phyloP scores from a whole-genome alignment of 352 stramenopile genomes.

The Phytophthora nicotianae region DNA sequence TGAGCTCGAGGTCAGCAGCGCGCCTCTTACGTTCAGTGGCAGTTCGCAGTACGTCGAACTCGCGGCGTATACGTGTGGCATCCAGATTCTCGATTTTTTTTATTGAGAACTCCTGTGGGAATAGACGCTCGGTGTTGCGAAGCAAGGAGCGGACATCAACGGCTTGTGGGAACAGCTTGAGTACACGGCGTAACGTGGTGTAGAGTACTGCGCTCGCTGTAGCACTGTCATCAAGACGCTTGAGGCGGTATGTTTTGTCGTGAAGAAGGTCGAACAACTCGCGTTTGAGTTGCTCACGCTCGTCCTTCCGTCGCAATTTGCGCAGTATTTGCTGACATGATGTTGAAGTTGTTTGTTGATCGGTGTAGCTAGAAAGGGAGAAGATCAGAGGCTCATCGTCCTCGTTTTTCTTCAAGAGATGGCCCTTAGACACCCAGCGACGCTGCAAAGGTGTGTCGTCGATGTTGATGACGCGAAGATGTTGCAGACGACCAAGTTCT shows the following conservation, averaged over 20 bases:
- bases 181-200: slow-evolving; percentile 50
- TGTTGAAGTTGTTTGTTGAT: slow-evolving; percentile 20
- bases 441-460: slow-evolving; percentile 66
- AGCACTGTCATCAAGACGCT: slow-evolving; percentile 37
- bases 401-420: slow-evolving; percentile 39
- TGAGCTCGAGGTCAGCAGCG: slow-evolving; percentile 87
- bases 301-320: slow-evolving; percentile 68
- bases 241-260: slow-evolving; percentile 63
- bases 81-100: slow-evolving; percentile 39
- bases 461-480: slow-evolving; percentile 78
- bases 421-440: slow-evolving; percentile 60
- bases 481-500: slow-evolving; percentile 66
- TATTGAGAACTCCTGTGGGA: slow-evolving; percentile 59
- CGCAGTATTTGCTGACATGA: slow-evolving; percentile 56
- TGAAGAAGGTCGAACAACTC: slow-evolving; percentile 63
- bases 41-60: slow-evolving; percentile 49
- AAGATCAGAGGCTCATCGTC: slow-evolving; percentile 17
- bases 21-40: slow-evolving; percentile 81
- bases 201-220: slow-evolving; percentile 33
- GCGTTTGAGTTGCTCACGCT: slow-evolving; percentile 61
- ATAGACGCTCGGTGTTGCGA: slow-evolving; percentile 81
- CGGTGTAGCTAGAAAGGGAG: slow-evolving; percentile 8
- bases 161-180: slow-evolving; percentile 64
- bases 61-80: slow-evolving; percentile 23
- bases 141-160: slow-evolving; percentile 83